Evolutionary conservation across 2,329 filamentous ascomycete species (phyloP), one percentile per base, ranked within the genome.

Genomic region (Sporothrix dimorphospora): DNA sequence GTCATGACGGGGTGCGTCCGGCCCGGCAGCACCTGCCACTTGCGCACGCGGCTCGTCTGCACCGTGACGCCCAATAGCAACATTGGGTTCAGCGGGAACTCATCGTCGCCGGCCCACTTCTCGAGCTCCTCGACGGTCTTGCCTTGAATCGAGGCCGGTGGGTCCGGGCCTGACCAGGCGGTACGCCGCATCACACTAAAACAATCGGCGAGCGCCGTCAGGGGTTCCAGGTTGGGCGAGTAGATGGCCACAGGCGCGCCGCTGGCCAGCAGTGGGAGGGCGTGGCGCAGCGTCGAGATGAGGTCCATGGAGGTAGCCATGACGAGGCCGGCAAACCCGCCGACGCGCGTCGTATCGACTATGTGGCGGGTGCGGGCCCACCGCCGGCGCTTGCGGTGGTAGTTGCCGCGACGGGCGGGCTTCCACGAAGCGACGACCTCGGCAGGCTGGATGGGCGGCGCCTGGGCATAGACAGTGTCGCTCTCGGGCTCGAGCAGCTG

Each of bases 1-100:
- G 93, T 97, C 96, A 99, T 99, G 71, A 97, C 81, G 7, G 96
- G 96, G 82, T 99, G 96, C 69, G 96, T 98, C 70, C 96, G 85
- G 0, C 94, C 93, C 0, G 96, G 96, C 63, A 99, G 81, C 1
- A 98, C 94, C 83, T 99, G 96, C 93, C 94, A 98, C 70, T 89
- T 86, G 74, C 92, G 87, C 5, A 92, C 90, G 16, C 93, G 86
- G 65, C 91, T 92, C 2, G 91, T 96, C 82, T 98, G 94, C 70
- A 99, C 85, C 14, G 87, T 89, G 0, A 93, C 90, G 0, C 91
- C 93, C 0, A 98, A 86, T 4, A 99, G 80, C 69, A 97, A 82
- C 2, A 93, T 92, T 0, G 96, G 96, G 79, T 99, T 96, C 16
- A 98, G 81, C 0, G 94, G 92, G 79, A 97, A 98, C 76, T 97